A percentile compares a stretch with the other conserved stretches of the same genome.
Conservation (phyloP, 768 basidiomycete species). For the Stropharia rugosoannulata region DNA sequence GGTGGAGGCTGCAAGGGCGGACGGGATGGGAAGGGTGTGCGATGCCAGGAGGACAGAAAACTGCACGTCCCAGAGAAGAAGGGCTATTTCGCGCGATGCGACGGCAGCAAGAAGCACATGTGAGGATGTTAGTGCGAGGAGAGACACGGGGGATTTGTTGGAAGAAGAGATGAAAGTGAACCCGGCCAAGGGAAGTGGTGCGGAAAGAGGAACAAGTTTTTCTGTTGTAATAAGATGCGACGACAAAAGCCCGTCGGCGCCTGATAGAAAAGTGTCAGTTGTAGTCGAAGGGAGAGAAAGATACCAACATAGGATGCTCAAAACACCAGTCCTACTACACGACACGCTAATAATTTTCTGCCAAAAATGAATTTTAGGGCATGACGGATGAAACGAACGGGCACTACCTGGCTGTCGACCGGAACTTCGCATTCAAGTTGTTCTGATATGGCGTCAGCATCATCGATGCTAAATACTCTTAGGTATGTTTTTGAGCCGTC, state of each 20-base stretch:
- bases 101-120: constrained; percentile 52
- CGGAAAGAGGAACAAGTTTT: constrained; percentile 12
- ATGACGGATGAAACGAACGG: not conserved
- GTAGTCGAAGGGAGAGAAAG: not conserved
- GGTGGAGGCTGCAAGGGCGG: constrained; percentile 30
- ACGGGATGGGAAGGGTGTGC: constrained; percentile 49
- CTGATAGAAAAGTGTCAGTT: constrained; percentile 25
- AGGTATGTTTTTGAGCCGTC: constrained; percentile 22
- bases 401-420: constrained; percentile 29
- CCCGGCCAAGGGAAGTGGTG: constrained; percentile 30
- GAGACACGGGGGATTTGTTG: constrained; percentile 26
- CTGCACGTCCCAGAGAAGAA: constrained; percentile 70
- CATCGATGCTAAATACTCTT: constrained; percentile 31
- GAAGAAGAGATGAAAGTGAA: constrained; percentile 25
- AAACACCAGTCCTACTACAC: constrained; percentile 45
- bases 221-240: constrained; percentile 20
- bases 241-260: constrained; percentile 36
- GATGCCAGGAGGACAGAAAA: constrained; percentile 64
- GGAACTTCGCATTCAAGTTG: constrained; percentile 27
- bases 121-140: constrained; percentile 55
- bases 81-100: constrained; percentile 41
- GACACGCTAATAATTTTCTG: constrained; percentile 40
- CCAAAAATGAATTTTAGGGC: not conserved
- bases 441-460: constrained; percentile 28
- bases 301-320: constrained; percentile 50